Evolutionary conservation across 2,329 filamentous ascomycete species (phyloP), one percentile per base, ranked within the genome.

Genomic region (Tympanopsis confertula): DNA sequence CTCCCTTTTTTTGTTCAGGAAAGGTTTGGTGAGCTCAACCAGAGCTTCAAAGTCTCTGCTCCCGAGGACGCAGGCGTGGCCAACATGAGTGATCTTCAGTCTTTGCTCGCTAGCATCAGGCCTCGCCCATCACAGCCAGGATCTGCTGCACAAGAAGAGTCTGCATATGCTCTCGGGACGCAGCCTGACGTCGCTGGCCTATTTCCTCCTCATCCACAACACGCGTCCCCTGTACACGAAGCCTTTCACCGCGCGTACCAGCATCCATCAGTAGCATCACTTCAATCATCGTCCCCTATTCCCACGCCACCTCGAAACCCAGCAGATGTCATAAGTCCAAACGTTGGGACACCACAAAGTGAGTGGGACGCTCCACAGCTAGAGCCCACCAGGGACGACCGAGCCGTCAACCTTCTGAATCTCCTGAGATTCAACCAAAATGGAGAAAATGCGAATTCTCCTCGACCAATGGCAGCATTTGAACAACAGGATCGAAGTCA

Each of bases 61-160:
- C n/a, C n/a, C n/a, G n/a, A n/a, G n/a, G n/a, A n/a, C n/a, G n/a
- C n/a, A n/a, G n/a, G n/a, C n/a, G n/a, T 33, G 30, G 10, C 30
- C 30, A 33, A 10, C 30, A 10, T 15, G 12, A 33, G 17, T 18
- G 30, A 33, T 33, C 30, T 33, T 15, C 30, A 33, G 30, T 10
- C 30, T 33, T 15, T 33, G 10, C 30, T 33, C 10, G 30, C 30
- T 10, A 33, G 30, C 15, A 33, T 33, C 30, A 33, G 30, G 15
- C 30, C 30, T 10, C 30, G 30, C 17, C 30, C 30, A 7, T 33
- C 30, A 7, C 30, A 10, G 7, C 7, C 7, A 7, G 15, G 30
- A 10, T 13, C 30, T 10, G 12, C 30, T 17, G 30, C 10, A 12
- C 30, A 33, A 15, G 30, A 33, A n/a, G n/a, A n/a, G n/a, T n/a